These are phyloP conservation scores for Boechera divaricarpa DNA, from an alignment of 345 rosid genomes.

Conservation along the genomic window DNA sequence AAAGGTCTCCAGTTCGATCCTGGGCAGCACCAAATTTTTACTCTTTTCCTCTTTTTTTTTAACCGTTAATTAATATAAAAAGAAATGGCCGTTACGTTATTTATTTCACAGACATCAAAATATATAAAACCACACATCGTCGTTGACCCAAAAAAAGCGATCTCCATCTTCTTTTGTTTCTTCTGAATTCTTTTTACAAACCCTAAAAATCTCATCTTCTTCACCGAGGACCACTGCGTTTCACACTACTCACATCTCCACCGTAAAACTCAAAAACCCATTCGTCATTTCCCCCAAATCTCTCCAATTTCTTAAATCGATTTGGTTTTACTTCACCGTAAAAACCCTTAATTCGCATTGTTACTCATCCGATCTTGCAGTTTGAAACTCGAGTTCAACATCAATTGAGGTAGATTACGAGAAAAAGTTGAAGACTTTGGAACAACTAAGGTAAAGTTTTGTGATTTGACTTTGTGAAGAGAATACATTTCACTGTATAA, in stretches of 20 bases:
- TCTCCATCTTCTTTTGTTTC: constrained; percentile 14
- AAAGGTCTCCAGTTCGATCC: constrained; percentile 43
- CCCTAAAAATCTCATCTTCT: constrained; percentile 36
- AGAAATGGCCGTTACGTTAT: constrained; percentile 20
- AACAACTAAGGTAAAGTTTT: constrained; percentile 7
- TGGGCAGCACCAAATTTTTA: constrained; percentile 15
- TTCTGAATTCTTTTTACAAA: constrained; percentile 29
- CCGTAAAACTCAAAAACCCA: constrained; percentile 13
- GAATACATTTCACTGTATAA: background rate
- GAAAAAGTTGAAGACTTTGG: background rate
- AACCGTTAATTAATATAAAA: background rate
- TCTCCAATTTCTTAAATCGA: constrained; percentile 19
- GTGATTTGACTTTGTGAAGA: constrained; percentile 35
- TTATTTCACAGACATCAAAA: background rate
- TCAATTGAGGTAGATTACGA: constrained; percentile 2
- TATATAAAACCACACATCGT: background rate
- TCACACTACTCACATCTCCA: constrained; percentile 11
- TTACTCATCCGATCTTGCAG: constrained; percentile 20
- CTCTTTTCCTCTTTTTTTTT: no score
- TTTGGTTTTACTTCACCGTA: background rate
- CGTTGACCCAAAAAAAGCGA: constrained; percentile 39
- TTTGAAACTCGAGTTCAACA: background rate
- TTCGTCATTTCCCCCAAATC: constrained; percentile 10
- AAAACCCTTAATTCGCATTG: constrained; percentile 21
- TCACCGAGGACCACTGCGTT: constrained; percentile 23